phyloP scores from a whole-genome alignment of 257 asterid species.

The Solanum corneliomulleri region DNA sequence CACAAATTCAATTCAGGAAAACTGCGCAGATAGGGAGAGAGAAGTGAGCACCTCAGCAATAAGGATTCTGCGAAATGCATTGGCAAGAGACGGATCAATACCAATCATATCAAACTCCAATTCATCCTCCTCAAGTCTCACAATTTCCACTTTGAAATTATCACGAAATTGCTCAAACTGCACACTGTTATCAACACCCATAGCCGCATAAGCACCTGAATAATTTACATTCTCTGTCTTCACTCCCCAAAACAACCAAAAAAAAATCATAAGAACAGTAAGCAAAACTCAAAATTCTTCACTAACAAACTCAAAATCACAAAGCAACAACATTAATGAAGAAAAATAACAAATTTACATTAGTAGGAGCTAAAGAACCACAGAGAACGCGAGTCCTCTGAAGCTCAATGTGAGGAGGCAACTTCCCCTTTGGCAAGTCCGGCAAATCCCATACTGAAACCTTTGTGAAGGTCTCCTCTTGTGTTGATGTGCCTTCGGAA shows the following conservation, averaged over 20 bases:
- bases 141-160: conserved; percentile 57
- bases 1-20: not conserved
- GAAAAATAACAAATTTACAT: conserved; percentile 25
- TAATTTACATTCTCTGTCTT: conserved; percentile 14
- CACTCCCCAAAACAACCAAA: not conserved
- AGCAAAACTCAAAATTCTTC: not conserved
- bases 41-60: conserved; percentile 56
- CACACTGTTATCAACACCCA: conserved; percentile 88
- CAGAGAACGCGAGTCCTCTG: conserved; percentile 69
- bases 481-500: not conserved
- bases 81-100: conserved; percentile 77
- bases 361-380: conserved; percentile 60
- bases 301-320: conserved; percentile 10
- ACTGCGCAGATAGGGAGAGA: not conserved
- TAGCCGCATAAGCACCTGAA: conserved; percentile 72
- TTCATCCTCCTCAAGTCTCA: conserved; percentile 43
- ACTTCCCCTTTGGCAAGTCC: conserved; percentile 57
- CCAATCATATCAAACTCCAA: conserved; percentile 90
- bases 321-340: not conserved
- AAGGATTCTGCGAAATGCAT: conserved; percentile 89
- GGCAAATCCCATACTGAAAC: conserved; percentile 85
- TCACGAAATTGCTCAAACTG: conserved; percentile 47
- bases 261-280: not conserved
- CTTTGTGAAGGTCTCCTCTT: conserved; percentile 5
- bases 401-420: conserved; percentile 57